A percentile compares a stretch with the other conserved stretches of the same genome.
These are phyloP conservation scores for Fusarium abutilonis DNA, from an alignment of 2,329 filamentous ascomycete species.

Conservation along the genomic window DNA sequence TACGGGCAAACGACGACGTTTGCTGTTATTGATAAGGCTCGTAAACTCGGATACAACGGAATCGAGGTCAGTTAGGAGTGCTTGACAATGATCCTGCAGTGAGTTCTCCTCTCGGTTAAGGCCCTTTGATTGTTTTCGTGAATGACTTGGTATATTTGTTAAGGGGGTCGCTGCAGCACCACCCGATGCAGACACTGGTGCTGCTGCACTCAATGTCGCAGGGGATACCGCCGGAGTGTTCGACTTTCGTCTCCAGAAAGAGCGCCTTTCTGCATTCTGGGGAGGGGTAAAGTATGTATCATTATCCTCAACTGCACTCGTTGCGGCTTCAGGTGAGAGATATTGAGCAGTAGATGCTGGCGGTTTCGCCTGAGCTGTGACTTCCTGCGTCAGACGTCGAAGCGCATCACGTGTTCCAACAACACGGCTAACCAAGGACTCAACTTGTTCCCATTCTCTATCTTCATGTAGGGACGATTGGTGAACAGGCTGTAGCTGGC, in stretches of 20 bases:
- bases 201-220: conserved; percentile 52
- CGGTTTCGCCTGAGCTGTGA: conserved; percentile 63
- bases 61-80: conserved; percentile 86
- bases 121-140: conserved; percentile 52
- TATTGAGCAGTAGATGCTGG: conserved; percentile 45
- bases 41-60: conserved; percentile 85
- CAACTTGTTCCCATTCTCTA: conserved; percentile 86
- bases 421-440: conserved; percentile 84
- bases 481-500: conserved; percentile 42
- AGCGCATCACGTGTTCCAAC: conserved; percentile 90
- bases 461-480: conserved; percentile 68
- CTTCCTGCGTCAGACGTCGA: conserved; percentile 85
- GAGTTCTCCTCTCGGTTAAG: conserved; percentile 66
- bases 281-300: conserved; percentile 64
- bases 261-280: conserved; percentile 59
- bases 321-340: conserved; percentile 56
- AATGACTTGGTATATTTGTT: conserved; percentile 47
- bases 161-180: conserved; percentile 46
- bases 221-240: conserved; percentile 62
- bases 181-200: conserved; percentile 56
- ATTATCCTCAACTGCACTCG: conserved; percentile 60
- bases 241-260: conserved; percentile 94
- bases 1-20: conserved; percentile 72
- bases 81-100: conserved; percentile 83
- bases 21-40: conserved; percentile 78